Conservation (phyloP, 2,329 filamentous ascomycete species). For the Daldinia eschscholtzii region DNA sequence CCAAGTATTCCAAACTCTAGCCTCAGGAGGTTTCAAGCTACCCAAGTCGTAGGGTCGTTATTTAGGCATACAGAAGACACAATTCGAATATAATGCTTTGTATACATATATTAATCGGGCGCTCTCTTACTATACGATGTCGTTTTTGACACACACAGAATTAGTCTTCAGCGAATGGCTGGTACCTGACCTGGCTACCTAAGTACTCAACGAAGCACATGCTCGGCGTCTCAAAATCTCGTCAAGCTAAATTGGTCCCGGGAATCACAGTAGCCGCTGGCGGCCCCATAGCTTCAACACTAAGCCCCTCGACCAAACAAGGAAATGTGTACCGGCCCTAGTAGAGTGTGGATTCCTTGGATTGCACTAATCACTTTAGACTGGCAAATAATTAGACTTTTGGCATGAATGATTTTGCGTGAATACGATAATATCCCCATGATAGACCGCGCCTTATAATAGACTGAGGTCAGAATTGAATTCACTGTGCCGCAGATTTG, state of each 20-base stretch:
- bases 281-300: slow-evolving; percentile 1
- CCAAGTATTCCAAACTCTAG: slow-evolving; percentile 43
- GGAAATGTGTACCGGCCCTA: slow-evolving; percentile 27
- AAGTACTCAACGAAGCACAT: not conserved
- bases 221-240: not conserved
- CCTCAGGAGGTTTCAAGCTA: slow-evolving; percentile 48
- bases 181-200: not conserved
- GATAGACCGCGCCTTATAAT: not conserved
- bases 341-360: slow-evolving; percentile 12
- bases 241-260: not conserved
- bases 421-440: not conserved
- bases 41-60: slow-evolving; percentile 20
- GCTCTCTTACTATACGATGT: not conserved
- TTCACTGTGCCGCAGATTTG: slow-evolving; percentile 19
- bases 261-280: not conserved
- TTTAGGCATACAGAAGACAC: not conserved
- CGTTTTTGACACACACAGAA: not conserved
- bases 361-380: not conserved
- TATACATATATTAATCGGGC: not conserved
- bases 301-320: slow-evolving; percentile 10
- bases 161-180: not conserved
- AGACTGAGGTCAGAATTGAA: slow-evolving; percentile 1
- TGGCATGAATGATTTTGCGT: not conserved
- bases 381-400: not conserved
- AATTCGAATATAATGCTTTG: not conserved